phyloP scores from a whole-genome alignment of 2,329 filamentous ascomycete species.

The Sporothrix euskadiensis region DNA sequence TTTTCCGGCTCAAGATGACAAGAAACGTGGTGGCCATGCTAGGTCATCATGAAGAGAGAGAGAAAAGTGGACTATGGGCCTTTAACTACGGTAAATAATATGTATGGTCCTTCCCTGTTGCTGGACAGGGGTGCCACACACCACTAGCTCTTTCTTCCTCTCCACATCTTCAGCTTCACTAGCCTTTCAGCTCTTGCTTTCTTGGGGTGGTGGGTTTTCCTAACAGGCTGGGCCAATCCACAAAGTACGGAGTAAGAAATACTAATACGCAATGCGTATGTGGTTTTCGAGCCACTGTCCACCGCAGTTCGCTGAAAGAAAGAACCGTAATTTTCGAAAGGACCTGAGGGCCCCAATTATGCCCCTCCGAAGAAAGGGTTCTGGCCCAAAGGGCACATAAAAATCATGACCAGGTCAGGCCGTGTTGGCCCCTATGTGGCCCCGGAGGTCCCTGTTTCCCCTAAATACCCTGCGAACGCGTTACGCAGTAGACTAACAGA shows the following conservation, averaged over 20 bases:
- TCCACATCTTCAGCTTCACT: neutral
- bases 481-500: neutral
- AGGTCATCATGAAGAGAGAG: neutral
- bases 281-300: neutral
- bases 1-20: neutral
- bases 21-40: conserved; percentile 20
- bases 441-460: neutral
- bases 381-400: neutral
- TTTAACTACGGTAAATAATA: too few relatives aligned
- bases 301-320: neutral
- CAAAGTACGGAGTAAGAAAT: neutral
- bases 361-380: too few relatives aligned
- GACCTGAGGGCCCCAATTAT: neutral
- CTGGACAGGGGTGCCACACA: neutral
- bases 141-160: neutral
- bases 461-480: neutral
- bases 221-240: neutral
- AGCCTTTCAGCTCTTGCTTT: neutral
- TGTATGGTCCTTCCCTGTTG: neutral
- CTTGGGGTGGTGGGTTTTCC: neutral
- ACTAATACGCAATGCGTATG: neutral
- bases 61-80: neutral
- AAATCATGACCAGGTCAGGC: neutral
- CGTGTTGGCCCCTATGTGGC: neutral
- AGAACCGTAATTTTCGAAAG: neutral